phyloP scores from a whole-genome alignment of 2,329 filamentous ascomycete species.

The Pseudophaeomoniella oleicola region DNA sequence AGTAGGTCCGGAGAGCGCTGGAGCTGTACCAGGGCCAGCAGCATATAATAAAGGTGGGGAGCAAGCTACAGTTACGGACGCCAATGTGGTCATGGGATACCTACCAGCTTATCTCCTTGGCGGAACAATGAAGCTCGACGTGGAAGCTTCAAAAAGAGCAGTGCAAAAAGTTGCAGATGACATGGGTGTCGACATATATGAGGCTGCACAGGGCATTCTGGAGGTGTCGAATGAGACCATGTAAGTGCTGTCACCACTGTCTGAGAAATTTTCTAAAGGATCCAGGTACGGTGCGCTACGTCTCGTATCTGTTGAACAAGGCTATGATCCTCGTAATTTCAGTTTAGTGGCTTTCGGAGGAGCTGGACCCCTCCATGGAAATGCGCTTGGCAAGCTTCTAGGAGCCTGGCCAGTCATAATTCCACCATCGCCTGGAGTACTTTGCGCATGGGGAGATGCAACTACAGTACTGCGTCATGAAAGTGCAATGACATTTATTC shows the following conservation, averaged over 20 bases:
- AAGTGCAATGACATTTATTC: conserved; percentile 30
- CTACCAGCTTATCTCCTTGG: conserved; percentile 31
- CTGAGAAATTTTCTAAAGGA: no score
- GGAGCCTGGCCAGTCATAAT: conserved; percentile 39
- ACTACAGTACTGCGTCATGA: conserved; percentile 35
- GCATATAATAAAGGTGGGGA: conserved; percentile 33
- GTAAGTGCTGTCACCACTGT: conserved; percentile 6
- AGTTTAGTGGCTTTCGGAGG: conserved; percentile 37
- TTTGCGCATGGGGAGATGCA: conserved; percentile 36
- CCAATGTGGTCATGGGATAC: conserved; percentile 33
- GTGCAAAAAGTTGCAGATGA: conserved; percentile 29
- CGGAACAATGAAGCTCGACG: conserved; percentile 30
- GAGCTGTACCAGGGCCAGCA: conserved; percentile 32
- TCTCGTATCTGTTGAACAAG: conserved; percentile 36
- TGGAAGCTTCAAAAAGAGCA: conserved; percentile 25
- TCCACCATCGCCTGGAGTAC: conserved; percentile 33
- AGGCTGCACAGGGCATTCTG: conserved; percentile 34
- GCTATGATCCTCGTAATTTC: conserved; percentile 36
- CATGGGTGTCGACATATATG: conserved; percentile 27
- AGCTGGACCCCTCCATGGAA: conserved; percentile 33
- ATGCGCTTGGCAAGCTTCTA: conserved; percentile 33
- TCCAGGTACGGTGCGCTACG: conserved; percentile 30
- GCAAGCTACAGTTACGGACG: conserved; percentile 34
- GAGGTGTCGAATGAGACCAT: conserved; percentile 37
- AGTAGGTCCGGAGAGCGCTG: conserved; percentile 37